Conservation (phyloP, 1,139 yeast species). For the Kodamaea derodonti region DNA sequence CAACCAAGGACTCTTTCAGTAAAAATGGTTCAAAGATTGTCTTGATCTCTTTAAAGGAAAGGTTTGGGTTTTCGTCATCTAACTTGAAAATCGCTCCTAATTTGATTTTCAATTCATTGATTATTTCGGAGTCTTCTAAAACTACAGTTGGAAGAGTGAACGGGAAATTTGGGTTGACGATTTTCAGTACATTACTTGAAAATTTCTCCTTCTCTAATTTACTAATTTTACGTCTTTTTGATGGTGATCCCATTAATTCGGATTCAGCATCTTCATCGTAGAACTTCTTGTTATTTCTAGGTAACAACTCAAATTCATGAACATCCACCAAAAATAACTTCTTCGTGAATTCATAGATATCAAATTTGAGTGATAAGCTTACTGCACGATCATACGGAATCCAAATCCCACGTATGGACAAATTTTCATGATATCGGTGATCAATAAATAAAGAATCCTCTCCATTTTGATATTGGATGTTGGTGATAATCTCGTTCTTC, state of each 20-base stretch:
- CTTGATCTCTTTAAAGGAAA: conserved; percentile 13
- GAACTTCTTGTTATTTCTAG: conserved; percentile 20
- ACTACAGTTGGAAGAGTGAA: conserved; percentile 18
- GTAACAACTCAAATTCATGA: conserved; percentile 42
- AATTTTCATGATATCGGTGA: conserved; percentile 24
- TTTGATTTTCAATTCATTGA: conserved; percentile 17
- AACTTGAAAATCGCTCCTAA: conserved; percentile 21
- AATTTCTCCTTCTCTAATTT: neutral
- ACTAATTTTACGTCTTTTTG: conserved; percentile 13
- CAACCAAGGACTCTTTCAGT: conserved; percentile 17
- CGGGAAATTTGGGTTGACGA: conserved; percentile 18
- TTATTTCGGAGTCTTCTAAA: conserved; percentile 14
- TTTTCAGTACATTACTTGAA: neutral
- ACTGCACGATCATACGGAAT: conserved; percentile 46
- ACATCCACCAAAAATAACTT: conserved; percentile 42
- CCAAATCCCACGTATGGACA: conserved; percentile 37
- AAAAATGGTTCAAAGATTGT: conserved; percentile 15
- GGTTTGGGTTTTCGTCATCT: conserved; percentile 11
- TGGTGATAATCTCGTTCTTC: conserved; percentile 31
- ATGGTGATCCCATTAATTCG: conserved; percentile 15
- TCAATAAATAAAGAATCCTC: conserved; percentile 26
- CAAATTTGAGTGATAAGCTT: conserved; percentile 36
- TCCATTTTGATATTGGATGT: conserved; percentile 29
- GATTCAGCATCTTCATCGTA: conserved; percentile 8
- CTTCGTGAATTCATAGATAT: conserved; percentile 39